These are phyloP conservation scores for Bathelium albidoporum DNA, from an alignment of 495 filamentous ascomycete genomes.

Conservation along the genomic window DNA sequence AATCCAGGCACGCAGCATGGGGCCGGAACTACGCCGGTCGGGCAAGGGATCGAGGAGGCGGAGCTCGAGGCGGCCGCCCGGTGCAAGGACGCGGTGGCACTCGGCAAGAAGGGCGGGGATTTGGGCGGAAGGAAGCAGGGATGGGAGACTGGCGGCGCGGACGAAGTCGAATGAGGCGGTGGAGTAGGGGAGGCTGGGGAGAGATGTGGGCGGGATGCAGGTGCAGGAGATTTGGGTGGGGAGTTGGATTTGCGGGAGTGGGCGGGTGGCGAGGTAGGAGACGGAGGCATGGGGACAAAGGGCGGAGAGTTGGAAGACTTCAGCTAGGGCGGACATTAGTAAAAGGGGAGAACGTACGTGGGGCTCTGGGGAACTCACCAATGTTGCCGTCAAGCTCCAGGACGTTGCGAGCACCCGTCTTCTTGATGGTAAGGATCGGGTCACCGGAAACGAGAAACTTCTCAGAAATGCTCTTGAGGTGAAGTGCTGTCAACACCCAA, in stretches of 20 bases:
- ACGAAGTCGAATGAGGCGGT: conserved; percentile 19
- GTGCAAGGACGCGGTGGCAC: conserved; percentile 21
- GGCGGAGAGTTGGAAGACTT: conserved; percentile 24
- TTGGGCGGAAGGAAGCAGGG: conserved; percentile 18
- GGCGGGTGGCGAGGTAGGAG: conserved; percentile 18
- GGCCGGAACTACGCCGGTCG: conserved; percentile 19
- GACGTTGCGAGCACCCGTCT: conserved; percentile 10
- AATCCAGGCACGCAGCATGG: conserved; percentile 21
- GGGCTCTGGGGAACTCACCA: conserved; percentile 13
- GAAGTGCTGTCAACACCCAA: conserved; percentile 26
- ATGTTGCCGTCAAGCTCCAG: conserved; percentile 23
- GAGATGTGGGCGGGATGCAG: conserved; percentile 13
- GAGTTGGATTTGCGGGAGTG: conserved; percentile 14
- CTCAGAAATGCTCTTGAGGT: conserved; percentile 16
- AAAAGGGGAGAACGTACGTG: neutral
- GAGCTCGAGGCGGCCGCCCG: conserved; percentile 24
- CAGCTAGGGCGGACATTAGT: neutral
- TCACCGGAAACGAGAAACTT: neutral
- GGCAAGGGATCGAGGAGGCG: conserved; percentile 24
- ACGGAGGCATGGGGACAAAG: conserved; percentile 20
- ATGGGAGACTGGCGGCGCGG: conserved; percentile 19
- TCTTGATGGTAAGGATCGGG: conserved; percentile 1
- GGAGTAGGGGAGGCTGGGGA: conserved; percentile 18
- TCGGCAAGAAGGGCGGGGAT: conserved; percentile 21
- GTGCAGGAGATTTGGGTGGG: conserved; percentile 19